Percentiles rank a stretch among this genome's conserved stretches.
Evolutionary conservation across 257 asterid genomes (phyloP).

Genomic region (Ilex aquifolium): DNA sequence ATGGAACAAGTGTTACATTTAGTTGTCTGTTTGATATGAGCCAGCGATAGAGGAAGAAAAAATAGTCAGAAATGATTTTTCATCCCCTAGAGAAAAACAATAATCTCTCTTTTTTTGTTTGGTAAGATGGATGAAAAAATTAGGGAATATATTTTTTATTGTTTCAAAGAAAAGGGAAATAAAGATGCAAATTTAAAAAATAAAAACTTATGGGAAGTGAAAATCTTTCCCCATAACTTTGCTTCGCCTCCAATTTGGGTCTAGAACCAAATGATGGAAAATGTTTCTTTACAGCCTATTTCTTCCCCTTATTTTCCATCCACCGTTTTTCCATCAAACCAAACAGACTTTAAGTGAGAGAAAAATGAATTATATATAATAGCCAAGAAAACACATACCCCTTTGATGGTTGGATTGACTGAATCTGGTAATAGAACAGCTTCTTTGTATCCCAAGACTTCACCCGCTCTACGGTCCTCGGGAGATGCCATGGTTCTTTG

Average conservation of each 20-base stretch:
- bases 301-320: too few relatives aligned
- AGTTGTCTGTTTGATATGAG: too few relatives aligned
- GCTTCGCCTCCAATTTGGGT: too few relatives aligned
- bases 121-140: too few relatives aligned
- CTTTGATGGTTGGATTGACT: constrained; percentile 20
- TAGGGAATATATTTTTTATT: neutral
- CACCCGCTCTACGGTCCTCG: constrained; percentile 36
- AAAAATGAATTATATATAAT: neutral
- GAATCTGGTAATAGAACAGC: constrained; percentile 47
- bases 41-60: too few relatives aligned
- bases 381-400: constrained; percentile 19
- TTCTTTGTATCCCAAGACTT: constrained; percentile 46
- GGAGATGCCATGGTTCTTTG: constrained; percentile 65
- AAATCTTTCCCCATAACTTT: too few relatives aligned
- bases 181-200: too few relatives aligned
- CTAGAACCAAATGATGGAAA: neutral
- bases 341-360: neutral
- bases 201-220: neutral
- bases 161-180: too few relatives aligned
- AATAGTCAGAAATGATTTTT: too few relatives aligned
- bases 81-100: too few relatives aligned
- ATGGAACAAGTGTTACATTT: too few relatives aligned
- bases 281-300: neutral
- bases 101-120: too few relatives aligned
- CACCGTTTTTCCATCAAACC: neutral